Base-by-base conservation (phyloP, 805 yeast species). In the Wickerhamomyces sydowiorum region DNA sequence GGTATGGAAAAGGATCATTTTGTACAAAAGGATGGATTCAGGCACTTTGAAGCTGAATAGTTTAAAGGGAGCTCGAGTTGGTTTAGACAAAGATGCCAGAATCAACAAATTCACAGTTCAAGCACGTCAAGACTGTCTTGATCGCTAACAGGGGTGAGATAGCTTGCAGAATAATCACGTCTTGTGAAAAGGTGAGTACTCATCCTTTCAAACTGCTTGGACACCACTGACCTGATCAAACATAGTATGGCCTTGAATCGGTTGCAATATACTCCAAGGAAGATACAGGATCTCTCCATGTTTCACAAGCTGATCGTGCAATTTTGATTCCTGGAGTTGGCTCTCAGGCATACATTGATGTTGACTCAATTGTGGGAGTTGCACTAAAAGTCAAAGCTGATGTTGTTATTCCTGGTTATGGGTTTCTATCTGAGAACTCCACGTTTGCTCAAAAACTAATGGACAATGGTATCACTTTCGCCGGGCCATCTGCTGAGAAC, bases 381-480 rank as follows among this genome's bases (percentile, higher is more conserved):
- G 68, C 70, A 3, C 51, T 54, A 20, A 51, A 49, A 13, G 48
- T 50, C 8, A 46, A 51, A n/a, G 67, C 57, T 28, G 62, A 65
- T 44, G 66, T 61, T 55, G 66, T 63, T 17, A 59, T 64, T 43
- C 70, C 70, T 12, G 70, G 70, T 41, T 65, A 65, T 46, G 70
- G 73, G 60, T 37, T 37, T 14, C 19, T 37, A 9, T 37, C 39
- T 6, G 39, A 37, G 20, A 37, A 62, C 41, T 40, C 51, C 9
- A 42, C 39, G 14, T 57, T 57, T 41, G 57, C 60, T 17, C 44
- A 42, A 8, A 36, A 29, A 21, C 42, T 57, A 10, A 36, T 24
- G 4, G 25, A 45, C 7, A 30, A 39, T 4, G 50, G 49, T 9
- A 55, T 57, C 21, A 38, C 50, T 13, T 57, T 57, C 44, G 60